Evolutionary conservation across 1,284 basidiomycete species (phyloP).

Genomic region (Phylloboletellus chloephorus): DNA sequence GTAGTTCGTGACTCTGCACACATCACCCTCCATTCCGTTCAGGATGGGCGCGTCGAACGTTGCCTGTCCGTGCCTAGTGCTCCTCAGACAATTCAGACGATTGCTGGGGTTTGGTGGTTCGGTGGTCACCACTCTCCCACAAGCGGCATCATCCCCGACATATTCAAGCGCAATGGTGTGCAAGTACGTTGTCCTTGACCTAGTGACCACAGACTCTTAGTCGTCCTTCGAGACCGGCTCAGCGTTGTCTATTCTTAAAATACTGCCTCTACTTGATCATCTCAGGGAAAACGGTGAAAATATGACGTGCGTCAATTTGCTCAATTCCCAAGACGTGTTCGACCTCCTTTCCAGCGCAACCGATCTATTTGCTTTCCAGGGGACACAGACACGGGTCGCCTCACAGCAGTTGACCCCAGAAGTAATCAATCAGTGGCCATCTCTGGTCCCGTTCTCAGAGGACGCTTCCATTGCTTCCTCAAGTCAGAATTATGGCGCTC

Average conservation of each 20-base stretch:
- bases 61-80: slow-evolving; percentile 36
- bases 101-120: slow-evolving; percentile 70
- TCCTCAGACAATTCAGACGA: slow-evolving; percentile 17
- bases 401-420: slow-evolving; percentile 45
- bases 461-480: slow-evolving; percentile 54
- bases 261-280: slow-evolving; percentile 64
- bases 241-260: slow-evolving; percentile 61
- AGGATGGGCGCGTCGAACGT: slow-evolving; percentile 59
- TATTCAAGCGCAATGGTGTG: slow-evolving; percentile 61
- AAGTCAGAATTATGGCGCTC: slow-evolving; percentile 30
- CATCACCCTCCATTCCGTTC: slow-evolving; percentile 67
- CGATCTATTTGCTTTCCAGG: slow-evolving; percentile 74
- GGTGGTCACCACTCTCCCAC: slow-evolving; percentile 40
- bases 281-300: slow-evolving; percentile 59
- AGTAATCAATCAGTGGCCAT: slow-evolving; percentile 63
- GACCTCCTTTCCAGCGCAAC: slow-evolving; percentile 46
- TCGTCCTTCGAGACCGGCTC: slow-evolving; percentile 57
- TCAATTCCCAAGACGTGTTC: slow-evolving; percentile 4
- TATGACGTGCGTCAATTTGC: slow-evolving; percentile 45
- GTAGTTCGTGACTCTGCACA: slow-evolving; percentile 64
- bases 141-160: slow-evolving; percentile 57
- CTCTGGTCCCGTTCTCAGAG: slow-evolving; percentile 48
- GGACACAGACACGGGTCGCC: slow-evolving; percentile 46
- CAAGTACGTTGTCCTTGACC: slow-evolving; percentile 44
- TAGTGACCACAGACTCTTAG: slow-evolving; percentile 4